Percentiles rank a stretch among this genome's conserved stretches.
Conservation (phyloP, 768 basidiomycete genomes). For the Lactifluus echinatus region DNA sequence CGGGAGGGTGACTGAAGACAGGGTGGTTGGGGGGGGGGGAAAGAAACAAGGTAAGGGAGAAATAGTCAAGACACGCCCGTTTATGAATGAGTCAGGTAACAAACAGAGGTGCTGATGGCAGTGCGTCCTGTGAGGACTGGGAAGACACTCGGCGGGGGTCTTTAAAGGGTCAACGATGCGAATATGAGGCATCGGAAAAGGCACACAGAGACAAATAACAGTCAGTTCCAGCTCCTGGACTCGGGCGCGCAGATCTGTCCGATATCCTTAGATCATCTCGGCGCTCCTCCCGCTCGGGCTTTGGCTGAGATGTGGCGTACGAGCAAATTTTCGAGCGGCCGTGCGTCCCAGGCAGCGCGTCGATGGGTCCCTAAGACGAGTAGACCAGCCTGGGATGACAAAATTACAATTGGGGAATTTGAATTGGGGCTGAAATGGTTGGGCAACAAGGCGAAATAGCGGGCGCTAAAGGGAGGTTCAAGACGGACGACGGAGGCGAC, state of each 20-base stretch:
- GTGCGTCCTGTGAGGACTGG: slow-evolving; percentile 3
- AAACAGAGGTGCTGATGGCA: slow-evolving; percentile 5
- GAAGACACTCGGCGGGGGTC: background rate
- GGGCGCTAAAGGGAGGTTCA: background rate
- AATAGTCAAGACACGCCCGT: background rate
- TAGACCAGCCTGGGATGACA: background rate
- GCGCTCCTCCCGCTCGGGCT: background rate
- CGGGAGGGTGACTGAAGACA: background rate
- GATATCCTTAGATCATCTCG: background rate
- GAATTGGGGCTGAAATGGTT: background rate
- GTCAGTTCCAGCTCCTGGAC: background rate
- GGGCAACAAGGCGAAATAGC: background rate
- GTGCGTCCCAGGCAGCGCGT: background rate
- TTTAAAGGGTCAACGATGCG: slow-evolving; percentile 2
- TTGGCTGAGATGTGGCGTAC: slow-evolving; percentile 9
- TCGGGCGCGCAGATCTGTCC: background rate
- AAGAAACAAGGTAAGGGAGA: background rate
- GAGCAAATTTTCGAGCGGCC: background rate
- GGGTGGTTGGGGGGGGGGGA: background rate
- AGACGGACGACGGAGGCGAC: background rate
- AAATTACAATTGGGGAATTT: background rate
- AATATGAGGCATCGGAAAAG: slow-evolving; percentile 1
- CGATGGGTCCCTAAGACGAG: background rate
- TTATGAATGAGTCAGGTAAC: slow-evolving; percentile 11
- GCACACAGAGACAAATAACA: slow-evolving; percentile 10